Percentiles rank a stretch among this genome's conserved stretches.
Evolutionary conservation across 2,329 filamentous ascomycete genomes (phyloP).

Genomic region (Tolypocladium amazonense): DNA sequence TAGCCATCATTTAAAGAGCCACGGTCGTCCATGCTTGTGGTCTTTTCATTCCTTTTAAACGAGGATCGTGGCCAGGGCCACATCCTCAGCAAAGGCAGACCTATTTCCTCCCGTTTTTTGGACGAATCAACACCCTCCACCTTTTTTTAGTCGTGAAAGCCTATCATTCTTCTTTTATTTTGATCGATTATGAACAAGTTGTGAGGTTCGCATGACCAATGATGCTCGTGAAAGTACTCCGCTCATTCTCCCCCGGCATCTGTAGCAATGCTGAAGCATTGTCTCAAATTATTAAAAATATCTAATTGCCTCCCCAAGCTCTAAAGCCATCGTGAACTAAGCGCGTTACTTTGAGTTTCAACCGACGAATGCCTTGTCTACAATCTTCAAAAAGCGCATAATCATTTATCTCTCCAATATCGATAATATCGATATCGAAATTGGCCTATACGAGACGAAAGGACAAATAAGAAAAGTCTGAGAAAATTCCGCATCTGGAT

Average conservation of each 20-base stretch:
- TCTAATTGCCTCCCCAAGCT: not conserved
- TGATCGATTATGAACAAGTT: not conserved
- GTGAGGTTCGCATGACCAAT: not conserved
- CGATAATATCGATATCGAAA: not conserved
- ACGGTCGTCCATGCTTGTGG: too few relatives aligned
- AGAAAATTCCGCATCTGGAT: too few relatives aligned
- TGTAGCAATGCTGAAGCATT: not conserved
- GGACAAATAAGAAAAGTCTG: too few relatives aligned
- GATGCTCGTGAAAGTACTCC: not conserved
- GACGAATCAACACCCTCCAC: not conserved
- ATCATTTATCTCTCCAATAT: not conserved
- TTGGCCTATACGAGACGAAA: not conserved
- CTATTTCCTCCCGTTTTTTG: not conserved
- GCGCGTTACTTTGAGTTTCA: not conserved
- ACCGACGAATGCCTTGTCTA: not conserved
- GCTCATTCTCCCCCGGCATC: not conserved
- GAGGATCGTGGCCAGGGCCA: not conserved
- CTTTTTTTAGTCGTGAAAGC: not conserved
- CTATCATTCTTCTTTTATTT: not conserved
- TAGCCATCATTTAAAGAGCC: too few relatives aligned
- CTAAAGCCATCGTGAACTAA: not conserved
- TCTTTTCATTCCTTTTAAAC: not conserved
- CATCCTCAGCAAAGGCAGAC: not conserved
- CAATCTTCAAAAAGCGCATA: not conserved
- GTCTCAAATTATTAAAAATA: not conserved